Percentiles rank a stretch among this genome's conserved stretches.
These are phyloP conservation scores for Phylloporus arenicola DNA, from an alignment of 768 basidiomycete genomes.

Conservation along the genomic window DNA sequence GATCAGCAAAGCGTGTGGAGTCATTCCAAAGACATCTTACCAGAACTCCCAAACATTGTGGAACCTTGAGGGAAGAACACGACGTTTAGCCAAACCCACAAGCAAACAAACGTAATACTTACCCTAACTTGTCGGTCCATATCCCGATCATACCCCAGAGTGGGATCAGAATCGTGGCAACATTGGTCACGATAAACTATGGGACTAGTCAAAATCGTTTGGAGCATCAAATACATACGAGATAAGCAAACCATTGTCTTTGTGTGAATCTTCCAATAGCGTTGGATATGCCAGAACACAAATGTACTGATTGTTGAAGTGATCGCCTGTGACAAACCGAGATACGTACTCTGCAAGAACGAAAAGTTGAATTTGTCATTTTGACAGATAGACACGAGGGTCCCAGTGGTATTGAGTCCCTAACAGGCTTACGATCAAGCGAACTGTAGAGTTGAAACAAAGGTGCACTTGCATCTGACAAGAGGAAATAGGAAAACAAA, in stretches of 20 bases:
- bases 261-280: constrained; percentile 70
- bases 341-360: constrained; percentile 76
- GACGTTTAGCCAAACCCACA: constrained; percentile 1
- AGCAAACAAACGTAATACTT: constrained; percentile 10
- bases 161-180: constrained; percentile 73
- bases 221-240: too few species aligned
- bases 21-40: constrained; percentile 28
- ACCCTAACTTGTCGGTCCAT: constrained; percentile 75
- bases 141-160: constrained; percentile 84
- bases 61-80: constrained; percentile 37
- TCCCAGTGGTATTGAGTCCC: constrained; percentile 79
- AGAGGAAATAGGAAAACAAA: constrained; percentile 69
- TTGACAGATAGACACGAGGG: constrained; percentile 70
- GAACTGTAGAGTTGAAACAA: not conserved
- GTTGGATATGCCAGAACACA: constrained; percentile 81
- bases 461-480: constrained; percentile 57
- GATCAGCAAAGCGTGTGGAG: not conserved
- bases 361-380: constrained; percentile 79
- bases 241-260: constrained; percentile 65
- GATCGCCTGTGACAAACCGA: constrained; percentile 69
- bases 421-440: constrained; percentile 21
- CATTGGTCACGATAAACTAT: constrained; percentile 72
- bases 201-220: not conserved
- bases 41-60: constrained; percentile 89
- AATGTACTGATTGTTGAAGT: constrained; percentile 69